A percentile compares a stretch with the other conserved stretches of the same genome.
phyloP scores from a whole-genome alignment of 192 early-diverging fungal species.

The Coemansia sp. region DNA sequence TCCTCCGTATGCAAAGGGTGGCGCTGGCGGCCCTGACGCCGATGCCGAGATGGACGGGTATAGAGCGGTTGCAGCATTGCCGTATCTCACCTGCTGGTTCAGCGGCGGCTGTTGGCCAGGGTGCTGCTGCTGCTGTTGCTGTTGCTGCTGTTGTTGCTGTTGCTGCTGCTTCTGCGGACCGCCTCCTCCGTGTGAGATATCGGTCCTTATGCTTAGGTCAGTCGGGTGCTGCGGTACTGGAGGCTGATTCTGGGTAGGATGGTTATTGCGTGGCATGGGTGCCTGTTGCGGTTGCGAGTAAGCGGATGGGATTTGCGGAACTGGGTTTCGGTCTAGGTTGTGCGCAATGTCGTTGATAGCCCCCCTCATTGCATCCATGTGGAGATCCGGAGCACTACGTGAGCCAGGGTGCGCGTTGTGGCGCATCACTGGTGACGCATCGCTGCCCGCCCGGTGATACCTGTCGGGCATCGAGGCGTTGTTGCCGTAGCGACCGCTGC shows the following conservation, averaged over 20 bases:
- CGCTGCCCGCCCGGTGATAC: constrained; percentile 3
- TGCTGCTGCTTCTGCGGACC: background rate
- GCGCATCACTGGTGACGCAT: constrained; percentile 19
- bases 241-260: constrained; percentile 14
- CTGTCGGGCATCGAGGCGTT: background rate
- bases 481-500: constrained; percentile 4
- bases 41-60: background rate
- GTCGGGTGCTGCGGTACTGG: constrained; percentile 3
- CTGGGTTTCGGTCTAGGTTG: constrained; percentile 29
- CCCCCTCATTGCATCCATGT: constrained; percentile 35
- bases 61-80: background rate
- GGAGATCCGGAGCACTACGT: constrained; percentile 53
- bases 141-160: background rate
- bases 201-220: constrained; percentile 21
- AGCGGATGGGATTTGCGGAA: constrained; percentile 40
- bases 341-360: constrained; percentile 29
- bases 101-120: background rate
- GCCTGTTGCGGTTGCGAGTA: constrained; percentile 4
- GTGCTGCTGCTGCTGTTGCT: background rate
- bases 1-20: background rate
- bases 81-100: background rate
- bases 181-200: constrained; percentile 1
- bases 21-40: background rate
- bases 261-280: background rate
- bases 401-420: constrained; percentile 34